These are phyloP conservation scores for Rhodotorula sp. DNA, from an alignment of 1,284 basidiomycete species.

Conservation along the genomic window DNA sequence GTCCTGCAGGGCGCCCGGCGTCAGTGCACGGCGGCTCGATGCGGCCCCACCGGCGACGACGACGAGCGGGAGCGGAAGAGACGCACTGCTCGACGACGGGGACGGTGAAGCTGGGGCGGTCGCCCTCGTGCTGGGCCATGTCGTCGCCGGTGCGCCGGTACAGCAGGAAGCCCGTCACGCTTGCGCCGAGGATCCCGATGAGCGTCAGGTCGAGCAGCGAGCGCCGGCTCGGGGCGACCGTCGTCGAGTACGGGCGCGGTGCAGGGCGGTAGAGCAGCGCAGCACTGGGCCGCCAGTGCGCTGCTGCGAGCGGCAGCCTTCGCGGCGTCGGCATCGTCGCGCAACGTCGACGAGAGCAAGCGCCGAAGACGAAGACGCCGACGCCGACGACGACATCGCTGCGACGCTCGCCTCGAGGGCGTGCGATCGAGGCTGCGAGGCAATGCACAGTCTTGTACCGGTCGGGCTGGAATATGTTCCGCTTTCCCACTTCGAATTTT, in stretches of 20 bases:
- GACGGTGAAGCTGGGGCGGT: slow-evolving; percentile 30
- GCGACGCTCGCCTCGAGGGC: too few relatives aligned
- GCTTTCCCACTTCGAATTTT: too few relatives aligned
- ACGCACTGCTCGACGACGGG: slow-evolving; percentile 40
- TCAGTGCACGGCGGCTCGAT: not conserved
- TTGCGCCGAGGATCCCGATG: slow-evolving; percentile 25
- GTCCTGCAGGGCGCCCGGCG: slow-evolving; percentile 12
- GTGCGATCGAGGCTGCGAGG: too few relatives aligned
- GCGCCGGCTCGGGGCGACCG: slow-evolving; percentile 12
- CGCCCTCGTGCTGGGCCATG: slow-evolving; percentile 3
- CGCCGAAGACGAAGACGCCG: not conserved
- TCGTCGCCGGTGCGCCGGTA: slow-evolving; percentile 3
- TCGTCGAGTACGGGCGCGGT: not conserved
- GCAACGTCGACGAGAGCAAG: too few relatives aligned
- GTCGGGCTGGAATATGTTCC: too few relatives aligned
- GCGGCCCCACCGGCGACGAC: not conserved
- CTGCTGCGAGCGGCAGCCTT: not conserved
- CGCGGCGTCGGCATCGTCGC: slow-evolving; percentile 1
- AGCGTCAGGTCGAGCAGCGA: slow-evolving; percentile 25
- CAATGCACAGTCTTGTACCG: too few relatives aligned
- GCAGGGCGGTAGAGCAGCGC: not conserved
- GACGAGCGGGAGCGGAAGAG: not conserved
- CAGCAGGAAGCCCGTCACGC: slow-evolving; percentile 27
- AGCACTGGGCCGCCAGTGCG: not conserved
- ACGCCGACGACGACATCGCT: too few relatives aligned